Evolutionary conservation across 164 flowering plant genomes (phyloP), one percentile per base, ranked within the genome.

Genomic region (Berberis thunbergii): DNA sequence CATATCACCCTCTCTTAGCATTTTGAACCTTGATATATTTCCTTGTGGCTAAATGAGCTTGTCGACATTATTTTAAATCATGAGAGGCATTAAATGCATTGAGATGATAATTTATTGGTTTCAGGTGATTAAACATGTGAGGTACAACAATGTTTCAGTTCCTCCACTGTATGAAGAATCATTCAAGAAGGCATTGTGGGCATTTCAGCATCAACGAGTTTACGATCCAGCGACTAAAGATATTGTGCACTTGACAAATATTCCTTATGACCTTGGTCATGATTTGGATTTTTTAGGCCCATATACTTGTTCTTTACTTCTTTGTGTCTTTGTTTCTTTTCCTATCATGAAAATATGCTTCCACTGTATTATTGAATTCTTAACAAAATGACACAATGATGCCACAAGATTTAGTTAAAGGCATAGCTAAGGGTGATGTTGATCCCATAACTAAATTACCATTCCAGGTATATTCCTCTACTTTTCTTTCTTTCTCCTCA

Each of bases 241-340:
- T 70, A 80, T 91, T 70, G 91, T 86, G 60, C 87, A 89, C 79
- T 67, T 94, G 58, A 67, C 81, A 3, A 76, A 75, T 41, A 59
- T 84, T n/a, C 67, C 79, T 40, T 70, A 71, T 50, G 64, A 70
- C 61, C 59, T 74, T 67, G 85, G 69, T 48, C 73, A 74, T 56
- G 87, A 94, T 67, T 76, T 85, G 74, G 96, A 94, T 65, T 94
- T 87, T 74, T 70, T 94, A 74, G 99, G 97, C 78, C 99, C 97
- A 94, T 94, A 91, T 94, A 97, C 99, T 89, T 79, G 1, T 43
- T 58, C 4, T 46, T 45, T n/a, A 67, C 5, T 54, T 26, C 26
- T 61, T 9, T 54, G n/a, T 66, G 2, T 38, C 41, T 44, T 41
- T 53, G 2, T 53, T 69, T 40, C 26, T 43, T 46, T 40, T 62